A percentile compares a stretch with the other conserved stretches of the same genome.
phyloP scores from a whole-genome alignment of 2,329 filamentous ascomycete species.

The Trichoderma asperellum region DNA sequence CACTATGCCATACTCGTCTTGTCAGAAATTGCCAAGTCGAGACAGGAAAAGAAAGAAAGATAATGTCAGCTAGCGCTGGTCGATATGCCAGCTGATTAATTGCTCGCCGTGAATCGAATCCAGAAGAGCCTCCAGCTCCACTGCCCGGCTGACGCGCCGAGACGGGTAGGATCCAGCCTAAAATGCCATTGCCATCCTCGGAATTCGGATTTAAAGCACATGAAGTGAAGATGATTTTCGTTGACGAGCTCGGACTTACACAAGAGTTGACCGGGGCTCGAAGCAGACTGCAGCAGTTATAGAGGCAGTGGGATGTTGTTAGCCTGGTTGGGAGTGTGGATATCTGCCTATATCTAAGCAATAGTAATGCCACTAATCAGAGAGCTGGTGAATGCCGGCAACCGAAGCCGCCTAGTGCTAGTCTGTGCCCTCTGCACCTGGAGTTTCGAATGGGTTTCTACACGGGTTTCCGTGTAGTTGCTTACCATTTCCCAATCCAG shows the following conservation, averaged over 20 bases:
- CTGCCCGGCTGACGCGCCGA: neutral
- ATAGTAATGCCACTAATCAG: neutral
- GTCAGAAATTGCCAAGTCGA: neutral
- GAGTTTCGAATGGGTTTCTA: too few species aligned
- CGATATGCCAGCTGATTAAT: slow-evolving; percentile 8
- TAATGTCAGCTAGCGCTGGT: neutral
- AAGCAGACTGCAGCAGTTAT: neutral
- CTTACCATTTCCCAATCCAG: neutral
- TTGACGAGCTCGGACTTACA: neutral
- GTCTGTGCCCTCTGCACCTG: neutral
- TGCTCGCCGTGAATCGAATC: neutral
- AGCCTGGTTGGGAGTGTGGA: neutral
- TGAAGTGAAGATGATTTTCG: neutral
- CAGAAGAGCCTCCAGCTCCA: neutral
- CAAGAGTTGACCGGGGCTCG: neutral
- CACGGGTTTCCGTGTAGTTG: neutral
- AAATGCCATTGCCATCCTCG: neutral
- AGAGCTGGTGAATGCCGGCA: neutral
- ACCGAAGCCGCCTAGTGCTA: neutral
- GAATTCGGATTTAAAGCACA: neutral
- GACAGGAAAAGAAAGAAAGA: neutral
- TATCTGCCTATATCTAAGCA: neutral
- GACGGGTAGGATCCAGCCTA: neutral
- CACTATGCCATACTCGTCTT: neutral
- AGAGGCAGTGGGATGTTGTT: neutral